Evolutionary conservation across 192 early-diverging fungal species (phyloP), one percentile per base, ranked within the genome.

Genomic region (Podila epicladia): DNA sequence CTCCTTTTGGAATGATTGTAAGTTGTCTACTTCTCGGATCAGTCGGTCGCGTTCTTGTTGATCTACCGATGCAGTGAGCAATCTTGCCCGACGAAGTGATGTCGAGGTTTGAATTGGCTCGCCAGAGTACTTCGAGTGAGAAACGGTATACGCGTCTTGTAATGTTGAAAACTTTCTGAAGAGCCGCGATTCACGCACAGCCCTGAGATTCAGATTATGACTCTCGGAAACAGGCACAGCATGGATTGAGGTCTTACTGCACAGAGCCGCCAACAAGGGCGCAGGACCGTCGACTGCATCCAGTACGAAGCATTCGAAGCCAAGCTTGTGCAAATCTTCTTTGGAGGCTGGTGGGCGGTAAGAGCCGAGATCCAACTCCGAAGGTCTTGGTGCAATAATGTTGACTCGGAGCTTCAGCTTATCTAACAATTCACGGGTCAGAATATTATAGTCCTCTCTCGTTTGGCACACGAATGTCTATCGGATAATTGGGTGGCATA

Each of bases 381-480:
- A 71, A 20, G 73, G 41, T 35, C 62, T 65, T 31, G 82, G 87
- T 50, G 88, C 85, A 26, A 90, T 86, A 33, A 91, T 87, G 51
- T 89, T 91, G 4, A 94, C 82, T 38, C 93, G 88, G 53, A 93
- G 82, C 29, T 77, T 84, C 68, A 71, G 73, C 5, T 74, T 74
- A 72, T 97, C 94, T 62, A 91, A 85, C 19, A 92, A 64, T 65
- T 93, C 87, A 13, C 83, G 69, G 8, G 91, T 91, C 33, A 98
- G 85, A 11, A 66, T 64, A 5, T 88, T 64, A 82, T 98, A 98
- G 77, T 98, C 97, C 33, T 86, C 87, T 62, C 91, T 76, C 28
- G 89, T 85, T 74, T 96, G 92, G 35, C 91, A 91, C 0, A 97
- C 91, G 82, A 96, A 96, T 8, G 86, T 93, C 88, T 96, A 83